Base-by-base conservation (phyloP, 352 stramenopile species). In the Globisporangium echinulatum region DNA sequence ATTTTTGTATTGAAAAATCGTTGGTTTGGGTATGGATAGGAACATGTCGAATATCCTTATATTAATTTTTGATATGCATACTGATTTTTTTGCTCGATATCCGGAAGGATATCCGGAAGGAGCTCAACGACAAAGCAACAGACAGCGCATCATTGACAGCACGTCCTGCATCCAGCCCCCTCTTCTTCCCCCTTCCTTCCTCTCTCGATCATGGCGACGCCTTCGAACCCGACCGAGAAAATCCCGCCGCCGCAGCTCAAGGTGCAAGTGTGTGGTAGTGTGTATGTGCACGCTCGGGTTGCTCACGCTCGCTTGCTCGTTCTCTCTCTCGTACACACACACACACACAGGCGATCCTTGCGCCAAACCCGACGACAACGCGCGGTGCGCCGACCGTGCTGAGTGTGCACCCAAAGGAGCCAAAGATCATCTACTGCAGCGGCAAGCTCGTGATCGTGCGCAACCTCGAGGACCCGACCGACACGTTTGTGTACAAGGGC, bases 401-500 rank as follows among this genome's bases (percentile, higher is more conserved):
- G 36, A 68, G 72, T 46, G 77, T 92, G 49, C 87, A 96, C 71
- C 87, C 87, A 17, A 94, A 87, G 66, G 83, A 94, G 64, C 77
- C 84, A 49, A 94, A 95, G 59, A 70, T 97, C 68, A 95, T 97
- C 68, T 97, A 97, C 74, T 91, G 83, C 69, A 91, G 75, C 60
- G 90, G 89, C 48, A 97, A 97, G 67, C 83, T 94, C 57, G 87
- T 97, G 42, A 70, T 97, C 6, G 83, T 97, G 56, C 84, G 90
- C 52, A 92, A 93, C 70, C 66, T 97, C 40, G 84, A 88, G 3
- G 75, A 96, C 58, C 79, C 87, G 59, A 77, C 66, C 5, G 79
- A 96, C 59, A 90, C 79, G 58, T 97, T 98, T 57, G 88, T 98
- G 36, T 98, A 99, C 81, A 92, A 96, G 54, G 94, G 94, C 58